Evolutionary conservation across 2,329 filamentous ascomycete genomes (phyloP).

Genomic region (Aspergillus amoenus): DNA sequence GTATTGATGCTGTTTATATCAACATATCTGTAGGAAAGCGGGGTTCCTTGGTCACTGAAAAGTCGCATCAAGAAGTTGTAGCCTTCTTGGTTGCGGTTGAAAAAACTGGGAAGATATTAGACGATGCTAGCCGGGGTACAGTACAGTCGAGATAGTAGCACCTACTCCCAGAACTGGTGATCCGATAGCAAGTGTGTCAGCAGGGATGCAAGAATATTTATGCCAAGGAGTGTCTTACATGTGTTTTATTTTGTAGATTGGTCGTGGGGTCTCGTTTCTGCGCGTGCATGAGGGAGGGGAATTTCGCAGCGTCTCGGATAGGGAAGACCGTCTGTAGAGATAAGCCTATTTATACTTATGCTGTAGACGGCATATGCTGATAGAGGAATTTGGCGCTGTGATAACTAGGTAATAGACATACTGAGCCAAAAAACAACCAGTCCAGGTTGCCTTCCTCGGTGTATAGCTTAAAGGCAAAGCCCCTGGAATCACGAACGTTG

Average conservation of each 20-base stretch:
- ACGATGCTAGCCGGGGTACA: no score
- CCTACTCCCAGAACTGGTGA: constrained; percentile 7
- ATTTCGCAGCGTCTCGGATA: constrained; percentile 6
- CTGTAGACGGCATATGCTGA: no score
- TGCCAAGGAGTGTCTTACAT: not conserved
- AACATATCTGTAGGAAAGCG: not conserved
- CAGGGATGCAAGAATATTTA: not conserved
- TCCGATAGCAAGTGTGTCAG: no score
- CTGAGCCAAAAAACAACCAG: no score
- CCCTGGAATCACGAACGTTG: not conserved
- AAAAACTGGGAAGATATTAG: not conserved
- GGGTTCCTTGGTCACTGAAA: constrained; percentile 13
- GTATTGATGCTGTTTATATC: constrained; percentile 1
- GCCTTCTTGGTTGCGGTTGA: constrained; percentile 10
- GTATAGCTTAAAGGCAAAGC: not conserved
- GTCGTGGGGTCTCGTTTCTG: not conserved
- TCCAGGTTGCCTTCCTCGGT: constrained; percentile 2
- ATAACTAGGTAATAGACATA: no score
- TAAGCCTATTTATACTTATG: no score
- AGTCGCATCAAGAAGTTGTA: constrained; percentile 12
- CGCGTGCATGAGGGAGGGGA: constrained; percentile 5
- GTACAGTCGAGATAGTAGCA: not conserved
- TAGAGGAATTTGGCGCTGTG: no score
- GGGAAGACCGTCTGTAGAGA: constrained; percentile 11
- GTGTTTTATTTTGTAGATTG: not conserved